Percentiles rank a stretch among this genome's conserved stretches.
phyloP scores from a whole-genome alignment of 164 flowering plant genomes.

The Tetrastigma voinierianum region DNA sequence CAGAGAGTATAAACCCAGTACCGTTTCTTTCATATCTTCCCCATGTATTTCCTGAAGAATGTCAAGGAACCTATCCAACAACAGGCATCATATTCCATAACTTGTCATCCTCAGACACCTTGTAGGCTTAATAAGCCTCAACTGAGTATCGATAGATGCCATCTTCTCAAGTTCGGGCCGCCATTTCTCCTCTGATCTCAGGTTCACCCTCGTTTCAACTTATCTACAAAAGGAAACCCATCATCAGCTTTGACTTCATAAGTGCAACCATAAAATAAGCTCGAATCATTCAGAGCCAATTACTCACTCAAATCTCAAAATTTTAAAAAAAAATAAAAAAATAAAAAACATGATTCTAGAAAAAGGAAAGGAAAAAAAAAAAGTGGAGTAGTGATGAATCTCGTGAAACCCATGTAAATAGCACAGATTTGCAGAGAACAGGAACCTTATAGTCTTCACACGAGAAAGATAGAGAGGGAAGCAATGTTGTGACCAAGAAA shows the following conservation, averaged over 20 bases:
- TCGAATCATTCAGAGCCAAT: no score
- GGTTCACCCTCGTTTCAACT: no score
- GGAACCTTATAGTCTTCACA: slow-evolving; percentile 11
- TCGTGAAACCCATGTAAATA: slow-evolving; percentile 14
- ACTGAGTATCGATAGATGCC: slow-evolving; percentile 56
- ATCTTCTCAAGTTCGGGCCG: slow-evolving; percentile 40
- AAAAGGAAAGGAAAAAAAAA: neutral
- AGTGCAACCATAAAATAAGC: no score
- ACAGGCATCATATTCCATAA: slow-evolving; percentile 59
- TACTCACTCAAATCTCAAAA: neutral
- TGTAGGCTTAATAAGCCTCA: slow-evolving; percentile 50
- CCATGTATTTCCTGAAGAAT: slow-evolving; percentile 65
- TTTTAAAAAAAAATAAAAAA: no score
- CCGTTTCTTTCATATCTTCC: slow-evolving; percentile 51
- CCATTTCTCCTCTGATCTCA: slow-evolving; percentile 8
- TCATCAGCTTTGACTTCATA: no score
- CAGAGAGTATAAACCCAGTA: slow-evolving; percentile 11
- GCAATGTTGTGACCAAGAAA: neutral
- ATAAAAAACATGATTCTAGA: neutral
- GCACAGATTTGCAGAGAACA: slow-evolving; percentile 3
- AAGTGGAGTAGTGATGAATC: slow-evolving; percentile 8
- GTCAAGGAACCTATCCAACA: slow-evolving; percentile 59
- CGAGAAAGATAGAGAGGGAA: slow-evolving; percentile 19
- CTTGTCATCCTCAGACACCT: slow-evolving; percentile 63
- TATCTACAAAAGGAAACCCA: no score